Evolutionary conservation across 1,139 yeast genomes (phyloP), one percentile per base, ranked within the genome.

Genomic region (Yamadazyma membranifaciens): DNA sequence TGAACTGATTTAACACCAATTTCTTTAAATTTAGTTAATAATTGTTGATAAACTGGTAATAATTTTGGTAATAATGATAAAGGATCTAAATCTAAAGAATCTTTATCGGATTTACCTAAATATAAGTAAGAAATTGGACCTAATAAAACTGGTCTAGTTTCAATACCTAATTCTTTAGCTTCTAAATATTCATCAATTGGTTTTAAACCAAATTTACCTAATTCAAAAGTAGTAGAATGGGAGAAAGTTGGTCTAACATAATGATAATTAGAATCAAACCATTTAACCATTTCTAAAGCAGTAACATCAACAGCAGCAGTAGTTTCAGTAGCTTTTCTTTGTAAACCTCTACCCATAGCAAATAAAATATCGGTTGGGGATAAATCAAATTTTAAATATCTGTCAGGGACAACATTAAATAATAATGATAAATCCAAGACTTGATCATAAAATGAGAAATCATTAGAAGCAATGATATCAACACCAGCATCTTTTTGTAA

Each of bases 271-370:
- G 98, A 87, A 73, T 92, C 98, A 59, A 92, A 92, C 98, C 98
- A 92, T 80, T 92, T 92, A 59, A 92, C 98, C 98, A 92, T 92
- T 81, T 92, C 98, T 70, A 88, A 81, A 59, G 98, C 98, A 53
- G 98, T 92, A 48, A 92, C 98, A 71, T 94, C 98, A 57, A 92
- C 96, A 55, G 95, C 95, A 56, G 85, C 79, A 49, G 82, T 67
- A 55, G 91, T 66, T 56, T 86, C 96, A 54, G 94, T 86, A 55
- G 95, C 96, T 73, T 86, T 83, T 75, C 94, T 87, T 80, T 94
- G 98, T 68, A 92, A 81, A 83, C 98, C 98, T 82, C 98, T 89
- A 73, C 98, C 98, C 98, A 92, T 94, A 63, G 98, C 98, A 67
- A 92, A 92, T 63, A 87, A 75, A 51, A 89, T 88, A 71, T 92